phyloP scores from a whole-genome alignment of 2,329 filamentous ascomycete genomes.

The Fusarium sp. region DNA sequence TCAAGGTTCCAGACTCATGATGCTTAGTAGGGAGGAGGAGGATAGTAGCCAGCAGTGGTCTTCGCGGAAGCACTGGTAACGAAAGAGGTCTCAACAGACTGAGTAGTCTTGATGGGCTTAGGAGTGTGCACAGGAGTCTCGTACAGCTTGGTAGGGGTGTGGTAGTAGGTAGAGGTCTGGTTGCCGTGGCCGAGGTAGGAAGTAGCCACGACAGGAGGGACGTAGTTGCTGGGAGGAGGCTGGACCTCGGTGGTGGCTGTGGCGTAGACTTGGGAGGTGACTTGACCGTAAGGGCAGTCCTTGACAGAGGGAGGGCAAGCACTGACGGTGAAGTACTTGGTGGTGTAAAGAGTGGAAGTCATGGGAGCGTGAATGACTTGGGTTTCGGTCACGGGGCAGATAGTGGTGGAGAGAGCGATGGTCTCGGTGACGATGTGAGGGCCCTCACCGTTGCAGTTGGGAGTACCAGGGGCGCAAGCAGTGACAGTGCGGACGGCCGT shows the following conservation, averaged over 20 bases:
- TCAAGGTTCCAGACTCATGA: slow-evolving; percentile 25
- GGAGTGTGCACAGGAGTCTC: slow-evolving; percentile 13
- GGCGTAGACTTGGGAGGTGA: slow-evolving; percentile 24
- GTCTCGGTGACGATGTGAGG: slow-evolving; percentile 20
- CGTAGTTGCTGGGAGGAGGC: background rate
- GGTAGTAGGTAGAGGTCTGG: slow-evolving; percentile 15
- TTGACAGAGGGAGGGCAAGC: slow-evolving; percentile 16
- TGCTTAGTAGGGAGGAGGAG: slow-evolving; percentile 20
- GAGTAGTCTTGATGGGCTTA: background rate
- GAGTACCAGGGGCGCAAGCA: slow-evolving; percentile 1
- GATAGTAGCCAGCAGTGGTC: slow-evolving; percentile 6
- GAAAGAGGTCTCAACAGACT: background rate
- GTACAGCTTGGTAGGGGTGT: slow-evolving; percentile 18
- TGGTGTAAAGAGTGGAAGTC: slow-evolving; percentile 36
- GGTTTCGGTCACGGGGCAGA: slow-evolving; percentile 31
- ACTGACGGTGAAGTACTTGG: slow-evolving; percentile 30
- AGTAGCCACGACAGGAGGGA: slow-evolving; percentile 6
- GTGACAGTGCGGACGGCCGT: slow-evolving; percentile 38
- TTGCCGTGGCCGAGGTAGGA: slow-evolving; percentile 1
- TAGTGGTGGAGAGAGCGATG: slow-evolving; percentile 30
- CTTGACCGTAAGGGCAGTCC: slow-evolving; percentile 19
- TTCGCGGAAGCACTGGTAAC: slow-evolving; percentile 2
- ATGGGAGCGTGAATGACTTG: slow-evolving; percentile 13
- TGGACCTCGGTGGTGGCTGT: slow-evolving; percentile 23
- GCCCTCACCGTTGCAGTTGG: slow-evolving; percentile 10